These are phyloP conservation scores for Leccinum disarticulatum DNA, from an alignment of 768 basidiomycete species.

Conservation along the genomic window DNA sequence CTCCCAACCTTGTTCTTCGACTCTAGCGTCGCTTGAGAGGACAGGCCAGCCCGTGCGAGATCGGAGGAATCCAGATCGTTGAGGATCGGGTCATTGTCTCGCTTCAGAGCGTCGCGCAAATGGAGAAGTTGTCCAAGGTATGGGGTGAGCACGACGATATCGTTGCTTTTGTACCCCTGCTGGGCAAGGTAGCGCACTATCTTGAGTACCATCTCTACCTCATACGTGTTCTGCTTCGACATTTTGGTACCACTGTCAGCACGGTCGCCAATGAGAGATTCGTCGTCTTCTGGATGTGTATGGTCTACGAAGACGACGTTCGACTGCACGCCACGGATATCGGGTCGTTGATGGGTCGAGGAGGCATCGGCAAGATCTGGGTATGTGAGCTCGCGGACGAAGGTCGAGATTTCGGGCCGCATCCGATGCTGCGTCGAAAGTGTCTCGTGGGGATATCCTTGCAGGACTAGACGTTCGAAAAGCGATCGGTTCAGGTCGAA, in stretches of 20 bases:
- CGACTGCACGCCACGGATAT: conserved; percentile 52
- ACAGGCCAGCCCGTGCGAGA: conserved; percentile 53
- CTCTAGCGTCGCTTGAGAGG: conserved; percentile 23
- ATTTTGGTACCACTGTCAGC: conserved; percentile 44
- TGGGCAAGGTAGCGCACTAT: conserved; percentile 65
- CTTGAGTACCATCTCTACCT: conserved; percentile 62
- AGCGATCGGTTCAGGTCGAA: conserved; percentile 65
- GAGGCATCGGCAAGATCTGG: conserved; percentile 60
- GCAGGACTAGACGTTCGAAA: conserved; percentile 64
- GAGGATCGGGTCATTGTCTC: conserved; percentile 55
- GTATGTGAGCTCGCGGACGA: conserved; percentile 66
- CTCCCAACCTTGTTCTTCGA: conserved; percentile 40
- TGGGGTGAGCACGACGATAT: conserved; percentile 68
- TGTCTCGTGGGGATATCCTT: conserved; percentile 58
- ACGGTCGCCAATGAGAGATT: conserved; percentile 39
- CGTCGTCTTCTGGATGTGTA: conserved; percentile 52
- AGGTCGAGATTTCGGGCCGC: conserved; percentile 67
- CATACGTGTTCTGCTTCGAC: conserved; percentile 62
- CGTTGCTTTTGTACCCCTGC: conserved; percentile 62
- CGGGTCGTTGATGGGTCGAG: conserved; percentile 44
- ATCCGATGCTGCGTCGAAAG: conserved; percentile 66
- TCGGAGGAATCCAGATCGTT: conserved; percentile 62
- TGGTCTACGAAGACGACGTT: conserved; percentile 68
- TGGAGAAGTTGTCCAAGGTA: conserved; percentile 63
- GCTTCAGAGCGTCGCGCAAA: conserved; percentile 45